A percentile compares a stretch with the other conserved stretches of the same genome.
Conservation (phyloP, 768 basidiomycete genomes). For the Russula sp. region DNA sequence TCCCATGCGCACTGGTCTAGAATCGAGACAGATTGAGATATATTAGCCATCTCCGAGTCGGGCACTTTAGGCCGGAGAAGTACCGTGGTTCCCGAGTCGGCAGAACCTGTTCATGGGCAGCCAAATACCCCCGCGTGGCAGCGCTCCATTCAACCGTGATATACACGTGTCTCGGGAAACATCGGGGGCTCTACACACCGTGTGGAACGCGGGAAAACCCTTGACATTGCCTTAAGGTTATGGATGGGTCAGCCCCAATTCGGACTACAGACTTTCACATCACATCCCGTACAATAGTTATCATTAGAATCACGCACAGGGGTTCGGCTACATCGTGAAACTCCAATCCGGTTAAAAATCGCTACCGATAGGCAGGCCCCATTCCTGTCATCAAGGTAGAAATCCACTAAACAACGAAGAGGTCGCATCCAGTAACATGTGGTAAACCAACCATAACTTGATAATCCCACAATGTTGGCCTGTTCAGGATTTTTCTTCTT, state of each 20-base stretch:
- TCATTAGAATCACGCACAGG: conserved; percentile 43
- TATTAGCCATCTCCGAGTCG: neutral
- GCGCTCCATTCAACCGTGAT: no score
- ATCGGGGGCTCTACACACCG: no score
- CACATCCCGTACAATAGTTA: conserved; percentile 44
- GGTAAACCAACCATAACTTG: neutral
- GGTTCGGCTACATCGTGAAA: no score
- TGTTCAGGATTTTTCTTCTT: neutral
- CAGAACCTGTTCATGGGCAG: neutral
- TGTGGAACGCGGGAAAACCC: no score
- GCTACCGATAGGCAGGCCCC: no score
- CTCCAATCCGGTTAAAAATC: no score
- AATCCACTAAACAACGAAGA: no score
- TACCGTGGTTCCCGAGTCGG: neutral
- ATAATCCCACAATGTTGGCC: neutral
- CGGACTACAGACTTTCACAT: neutral
- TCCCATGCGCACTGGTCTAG: neutral
- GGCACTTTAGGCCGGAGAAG: neutral
- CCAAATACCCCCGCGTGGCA: neutral
- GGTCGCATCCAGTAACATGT: neutral
- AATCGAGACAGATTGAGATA: no score
- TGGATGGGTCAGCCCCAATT: neutral
- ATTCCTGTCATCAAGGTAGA: no score
- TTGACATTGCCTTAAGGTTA: neutral
- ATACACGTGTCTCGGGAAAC: no score